Percentiles rank a stretch among this genome's conserved stretches.
phyloP scores from a whole-genome alignment of 225 moss, liverwort and hornwort species.

The Rhytidiadelphus loreus region DNA sequence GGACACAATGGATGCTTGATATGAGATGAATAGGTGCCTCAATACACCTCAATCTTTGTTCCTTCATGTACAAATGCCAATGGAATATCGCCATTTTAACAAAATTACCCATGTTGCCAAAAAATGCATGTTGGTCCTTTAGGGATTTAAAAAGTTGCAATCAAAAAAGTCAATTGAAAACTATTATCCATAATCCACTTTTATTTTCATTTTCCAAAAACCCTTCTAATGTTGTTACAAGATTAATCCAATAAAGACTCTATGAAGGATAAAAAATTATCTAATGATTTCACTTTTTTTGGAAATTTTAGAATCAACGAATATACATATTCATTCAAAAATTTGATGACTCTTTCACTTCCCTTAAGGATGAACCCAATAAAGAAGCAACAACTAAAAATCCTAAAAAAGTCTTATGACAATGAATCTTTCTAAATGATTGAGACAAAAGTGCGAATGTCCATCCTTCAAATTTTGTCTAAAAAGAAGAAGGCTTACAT shows the following conservation, averaged over 20 bases:
- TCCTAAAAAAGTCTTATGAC: too few species aligned
- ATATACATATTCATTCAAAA: background rate
- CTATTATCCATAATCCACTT: background rate
- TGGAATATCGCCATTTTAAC: too few species aligned
- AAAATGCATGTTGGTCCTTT: too few species aligned
- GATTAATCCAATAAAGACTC: background rate
- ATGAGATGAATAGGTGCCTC: too few species aligned
- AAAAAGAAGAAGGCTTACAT: rapidly evolving
- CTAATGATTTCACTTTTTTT: background rate
- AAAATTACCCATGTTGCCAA: too few species aligned
- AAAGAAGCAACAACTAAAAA: rapidly evolving
- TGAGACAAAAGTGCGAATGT: rapidly evolving
- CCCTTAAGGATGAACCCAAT: rapidly evolving
- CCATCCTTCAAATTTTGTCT: rapidly evolving
- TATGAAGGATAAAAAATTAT: background rate
- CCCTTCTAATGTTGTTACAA: background rate
- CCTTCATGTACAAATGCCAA: too few species aligned
- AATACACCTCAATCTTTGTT: too few species aligned
- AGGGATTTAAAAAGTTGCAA: background rate
- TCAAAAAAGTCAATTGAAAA: background rate
- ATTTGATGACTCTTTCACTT: background rate
- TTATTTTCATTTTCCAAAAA: background rate
- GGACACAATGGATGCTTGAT: too few species aligned
- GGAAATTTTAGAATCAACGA: background rate
- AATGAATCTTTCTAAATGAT: too few species aligned